These are phyloP conservation scores for Cyberlindnera meyerae DNA, from an alignment of 805 yeast genomes.

Conservation along the genomic window DNA sequence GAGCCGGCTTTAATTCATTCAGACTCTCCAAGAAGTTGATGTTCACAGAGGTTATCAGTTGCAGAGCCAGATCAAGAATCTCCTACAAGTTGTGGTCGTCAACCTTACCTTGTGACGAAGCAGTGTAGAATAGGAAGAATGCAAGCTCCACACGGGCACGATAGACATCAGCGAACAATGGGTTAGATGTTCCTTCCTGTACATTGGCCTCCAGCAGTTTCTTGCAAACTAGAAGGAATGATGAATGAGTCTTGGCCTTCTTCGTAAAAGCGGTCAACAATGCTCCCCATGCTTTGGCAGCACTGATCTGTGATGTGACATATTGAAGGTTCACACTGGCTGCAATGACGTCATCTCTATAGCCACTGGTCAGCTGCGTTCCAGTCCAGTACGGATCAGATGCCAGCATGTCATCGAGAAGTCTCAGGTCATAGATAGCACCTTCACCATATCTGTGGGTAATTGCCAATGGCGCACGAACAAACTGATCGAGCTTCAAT, in stretches of 20 bases:
- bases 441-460: conserved; percentile 47
- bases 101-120: conserved; percentile 12
- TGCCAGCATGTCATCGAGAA: conserved; percentile 58
- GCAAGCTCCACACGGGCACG: conserved; percentile 63
- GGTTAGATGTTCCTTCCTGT: conserved; percentile 46
- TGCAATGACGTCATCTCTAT: conserved; percentile 46
- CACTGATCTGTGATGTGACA: conserved; percentile 58
- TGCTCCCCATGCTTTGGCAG: conserved; percentile 77
- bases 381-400: conserved; percentile 41
- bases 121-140: conserved; percentile 37
- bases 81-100: conserved; percentile 16
- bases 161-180: conserved; percentile 45
- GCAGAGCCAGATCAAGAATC: conserved; percentile 31
- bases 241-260: conserved; percentile 28
- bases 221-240: conserved; percentile 37
- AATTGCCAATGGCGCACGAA: conserved; percentile 39
- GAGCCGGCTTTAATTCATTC: conserved; percentile 32
- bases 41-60: conserved; percentile 44
- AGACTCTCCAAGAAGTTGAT: conserved; percentile 44
- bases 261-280: conserved; percentile 62
- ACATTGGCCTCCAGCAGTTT: conserved; percentile 47
- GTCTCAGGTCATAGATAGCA: conserved; percentile 51
- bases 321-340: conserved; percentile 62
- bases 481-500: conserved; percentile 46
- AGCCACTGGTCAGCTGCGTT: conserved; percentile 23